Conservation (phyloP, 2,329 filamentous ascomycete species). For the Penicillium sp. region DNA sequence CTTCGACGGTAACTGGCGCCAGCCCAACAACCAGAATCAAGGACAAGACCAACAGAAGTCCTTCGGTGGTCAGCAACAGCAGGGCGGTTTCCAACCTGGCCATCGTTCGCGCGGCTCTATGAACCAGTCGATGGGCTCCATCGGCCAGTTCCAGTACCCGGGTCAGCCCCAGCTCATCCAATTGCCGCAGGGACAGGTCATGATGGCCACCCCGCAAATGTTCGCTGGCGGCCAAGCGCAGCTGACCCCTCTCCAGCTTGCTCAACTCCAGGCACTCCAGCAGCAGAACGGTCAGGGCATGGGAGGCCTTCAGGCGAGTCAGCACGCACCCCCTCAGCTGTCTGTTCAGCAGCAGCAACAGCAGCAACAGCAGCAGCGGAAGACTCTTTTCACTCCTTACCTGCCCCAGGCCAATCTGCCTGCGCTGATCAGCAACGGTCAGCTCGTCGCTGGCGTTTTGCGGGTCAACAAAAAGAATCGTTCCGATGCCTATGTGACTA, state of each 20-base stretch:
- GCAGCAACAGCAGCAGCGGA: slow-evolving; percentile 87
- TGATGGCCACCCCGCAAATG: slow-evolving; percentile 77
- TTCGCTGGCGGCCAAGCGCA: slow-evolving; percentile 72
- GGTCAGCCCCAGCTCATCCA: slow-evolving; percentile 86
- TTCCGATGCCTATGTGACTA: slow-evolving; percentile 96
- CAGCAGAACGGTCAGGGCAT: slow-evolving; percentile 81
- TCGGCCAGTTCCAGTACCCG: slow-evolving; percentile 88
- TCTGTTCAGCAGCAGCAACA: slow-evolving; percentile 62
- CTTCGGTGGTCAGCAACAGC: slow-evolving; percentile 70
- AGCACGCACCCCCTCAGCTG: slow-evolving; percentile 70
- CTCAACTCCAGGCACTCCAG: slow-evolving; percentile 89
- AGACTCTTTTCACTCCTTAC: slow-evolving; percentile 98
- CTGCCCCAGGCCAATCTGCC: slow-evolving; percentile 92
- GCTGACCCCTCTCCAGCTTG: slow-evolving; percentile 83
- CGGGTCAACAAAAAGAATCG: slow-evolving; percentile 99
- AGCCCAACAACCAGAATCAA: slow-evolving; percentile 63
- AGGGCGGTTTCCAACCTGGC: slow-evolving; percentile 78
- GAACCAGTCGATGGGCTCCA: slow-evolving; percentile 79
- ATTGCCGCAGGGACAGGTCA: slow-evolving; percentile 79
- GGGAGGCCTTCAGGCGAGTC: slow-evolving; percentile 67
- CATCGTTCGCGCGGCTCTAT: slow-evolving; percentile 86
- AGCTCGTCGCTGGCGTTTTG: slow-evolving; percentile 93
- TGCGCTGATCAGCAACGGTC: slow-evolving; percentile 84
- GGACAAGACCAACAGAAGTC: slow-evolving; percentile 58
- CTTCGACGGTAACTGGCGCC: slow-evolving; percentile 98